These are phyloP conservation scores for Yamadazyma taylorii DNA, from an alignment of 1,139 yeast species.

Conservation along the genomic window DNA sequence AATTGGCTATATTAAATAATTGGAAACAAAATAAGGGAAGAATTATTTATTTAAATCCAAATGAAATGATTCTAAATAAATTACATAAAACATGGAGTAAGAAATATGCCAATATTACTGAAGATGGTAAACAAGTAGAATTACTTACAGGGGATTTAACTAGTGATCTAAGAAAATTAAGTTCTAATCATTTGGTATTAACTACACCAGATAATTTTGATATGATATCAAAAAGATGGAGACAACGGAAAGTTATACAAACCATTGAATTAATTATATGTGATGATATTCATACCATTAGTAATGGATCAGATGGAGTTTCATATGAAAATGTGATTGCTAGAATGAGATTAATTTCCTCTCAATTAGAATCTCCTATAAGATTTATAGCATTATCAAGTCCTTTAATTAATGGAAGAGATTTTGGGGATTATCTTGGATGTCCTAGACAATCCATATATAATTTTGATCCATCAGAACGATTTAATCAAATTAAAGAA, in stretches of 20 bases:
- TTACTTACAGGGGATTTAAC: constrained; percentile 65
- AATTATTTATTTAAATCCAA: constrained; percentile 67
- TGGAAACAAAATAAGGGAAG: constrained; percentile 63
- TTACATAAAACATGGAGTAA: constrained; percentile 51
- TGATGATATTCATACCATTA: constrained; percentile 76
- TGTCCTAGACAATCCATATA: constrained; percentile 56
- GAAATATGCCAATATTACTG: constrained; percentile 39
- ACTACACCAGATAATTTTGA: constrained; percentile 84
- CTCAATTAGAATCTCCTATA: constrained; percentile 54
- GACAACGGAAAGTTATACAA: constrained; percentile 68
- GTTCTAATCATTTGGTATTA: constrained; percentile 63
- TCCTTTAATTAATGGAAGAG: constrained; percentile 73
- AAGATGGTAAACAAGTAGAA: constrained; percentile 45
- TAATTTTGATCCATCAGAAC: constrained; percentile 68
- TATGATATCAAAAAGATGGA: constrained; percentile 75
- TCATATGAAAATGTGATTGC: constrained; percentile 69
- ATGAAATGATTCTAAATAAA: constrained; percentile 52
- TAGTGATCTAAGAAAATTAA: constrained; percentile 54
- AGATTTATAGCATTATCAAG: constrained; percentile 69
- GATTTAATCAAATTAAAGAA: constrained; percentile 54
- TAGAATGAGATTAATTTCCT: constrained; percentile 67
- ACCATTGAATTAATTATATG: constrained; percentile 65
- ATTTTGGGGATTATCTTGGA: constrained; percentile 86
- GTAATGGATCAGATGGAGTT: constrained; percentile 55
- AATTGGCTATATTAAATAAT: constrained; percentile 67